Evolutionary conservation across 805 yeast genomes (phyloP).

Genomic region (Lipomyces kockii): DNA sequence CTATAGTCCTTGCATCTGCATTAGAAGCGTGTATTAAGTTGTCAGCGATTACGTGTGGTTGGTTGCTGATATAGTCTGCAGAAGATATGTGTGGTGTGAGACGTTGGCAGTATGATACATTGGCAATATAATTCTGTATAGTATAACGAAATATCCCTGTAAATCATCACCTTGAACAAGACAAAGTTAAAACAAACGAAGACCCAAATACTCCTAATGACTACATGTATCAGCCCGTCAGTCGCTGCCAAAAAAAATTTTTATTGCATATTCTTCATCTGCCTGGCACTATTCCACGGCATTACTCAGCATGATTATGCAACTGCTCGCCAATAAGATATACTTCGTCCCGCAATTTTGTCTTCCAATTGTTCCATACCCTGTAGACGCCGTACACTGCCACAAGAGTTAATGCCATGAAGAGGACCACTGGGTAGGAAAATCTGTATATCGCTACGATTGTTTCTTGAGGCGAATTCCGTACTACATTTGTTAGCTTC

Average conservation of each 20-base stretch:
- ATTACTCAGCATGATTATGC: conserved; percentile 40
- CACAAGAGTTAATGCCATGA: conserved; percentile 3
- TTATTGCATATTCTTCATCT: not conserved
- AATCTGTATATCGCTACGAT: conserved; percentile 17
- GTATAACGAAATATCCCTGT: not conserved
- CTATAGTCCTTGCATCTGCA: too few species aligned
- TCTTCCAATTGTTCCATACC: conserved; percentile 30
- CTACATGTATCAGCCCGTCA: not conserved
- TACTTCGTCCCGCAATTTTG: conserved; percentile 43
- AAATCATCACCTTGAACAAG: conserved; percentile 1
- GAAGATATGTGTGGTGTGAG: not conserved
- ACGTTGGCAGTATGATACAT: not conserved
- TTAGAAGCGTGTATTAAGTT: too few species aligned
- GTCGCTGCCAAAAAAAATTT: not conserved
- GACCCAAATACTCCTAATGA: conserved; percentile 3
- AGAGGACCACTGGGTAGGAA: conserved; percentile 25
- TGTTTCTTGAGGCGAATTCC: conserved; percentile 19
- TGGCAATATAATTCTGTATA: not conserved
- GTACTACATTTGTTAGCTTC: conserved; percentile 1
- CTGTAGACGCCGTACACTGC: conserved; percentile 9
- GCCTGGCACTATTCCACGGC: not conserved
- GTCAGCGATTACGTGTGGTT: too few species aligned
- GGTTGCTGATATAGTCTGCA: too few species aligned
- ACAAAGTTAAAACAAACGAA: not conserved
- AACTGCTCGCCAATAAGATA: conserved; percentile 45